Base-by-base conservation (phyloP, 2,329 filamentous ascomycete species). In the Camptophora hylomeconis region DNA sequence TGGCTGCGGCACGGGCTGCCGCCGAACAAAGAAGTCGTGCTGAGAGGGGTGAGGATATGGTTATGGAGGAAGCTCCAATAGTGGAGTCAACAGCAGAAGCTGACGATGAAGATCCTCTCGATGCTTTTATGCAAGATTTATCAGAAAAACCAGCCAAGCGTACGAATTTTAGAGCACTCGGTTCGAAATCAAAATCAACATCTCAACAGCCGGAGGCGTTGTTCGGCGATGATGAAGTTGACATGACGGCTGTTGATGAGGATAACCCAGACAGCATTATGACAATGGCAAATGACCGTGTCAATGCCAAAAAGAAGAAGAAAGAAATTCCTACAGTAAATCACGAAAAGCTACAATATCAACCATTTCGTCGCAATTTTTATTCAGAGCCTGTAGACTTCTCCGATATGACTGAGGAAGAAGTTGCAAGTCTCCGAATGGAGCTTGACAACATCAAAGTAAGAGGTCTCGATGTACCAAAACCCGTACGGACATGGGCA, bases 361-460 rank as follows among this genome's bases (percentile, higher is more conserved):
- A 86, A 44, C 71, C 79, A 3, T 84, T 98, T 51, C 72, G 87
- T 38, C 94, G 93, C 61, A 78, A 83, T 51, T 98, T 98, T 56
- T 98, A 93, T 67, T 76, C 80, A 7, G 86, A 95, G 50, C 86
- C 89, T 7, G 66, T 73, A 12, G 86, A 98, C 52, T 60, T 95
- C 38, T 69, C 74, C 27, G 71, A 80, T 24, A 76, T 95, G 69
- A 83, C 75, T 2, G 79, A 92, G 40, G 80, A 80, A 32, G 86
- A 95, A 44, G 70, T 92, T 31, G 71, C 74, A 23, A 80, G 80
- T 41, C 55, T 98, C 31, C 75, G 89, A 26, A 60, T 87, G 35
- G 84, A 95, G 51, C 65, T 98, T 17, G 89, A 95, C 51, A 87
- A 84, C 26, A 95, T 98, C 58, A 94, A 93, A 51, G 82, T 95